Percentiles rank a stretch among this genome's conserved stretches.
phyloP scores from a whole-genome alignment of 2,329 filamentous ascomycete species.

The Apiospora saccharicola region DNA sequence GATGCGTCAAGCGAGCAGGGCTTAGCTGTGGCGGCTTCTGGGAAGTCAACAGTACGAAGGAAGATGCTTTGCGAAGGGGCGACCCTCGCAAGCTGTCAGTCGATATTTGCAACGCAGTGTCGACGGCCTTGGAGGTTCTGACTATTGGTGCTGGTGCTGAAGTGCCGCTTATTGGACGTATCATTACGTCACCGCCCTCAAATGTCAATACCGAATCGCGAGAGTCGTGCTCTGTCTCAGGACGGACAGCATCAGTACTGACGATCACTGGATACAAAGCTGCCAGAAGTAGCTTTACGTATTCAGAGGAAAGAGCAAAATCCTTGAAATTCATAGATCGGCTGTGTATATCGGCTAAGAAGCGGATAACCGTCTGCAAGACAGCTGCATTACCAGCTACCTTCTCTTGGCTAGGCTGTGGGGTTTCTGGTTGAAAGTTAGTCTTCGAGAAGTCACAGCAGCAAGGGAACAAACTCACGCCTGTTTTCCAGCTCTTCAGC shows the following conservation, averaged over 20 bases:
- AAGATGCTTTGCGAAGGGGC: slow-evolving; percentile 80
- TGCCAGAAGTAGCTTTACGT: slow-evolving; percentile 79
- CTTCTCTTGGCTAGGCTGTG: slow-evolving; percentile 54
- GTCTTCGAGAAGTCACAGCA: neutral
- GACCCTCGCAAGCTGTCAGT: slow-evolving; percentile 57
- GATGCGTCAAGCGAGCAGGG: slow-evolving; percentile 67
- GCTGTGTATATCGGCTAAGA: slow-evolving; percentile 80
- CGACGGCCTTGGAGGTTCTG: slow-evolving; percentile 69
- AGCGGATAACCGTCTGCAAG: slow-evolving; percentile 78
- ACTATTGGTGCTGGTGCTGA: slow-evolving; percentile 73
- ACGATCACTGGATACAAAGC: slow-evolving; percentile 89
- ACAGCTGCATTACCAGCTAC: slow-evolving; percentile 68
- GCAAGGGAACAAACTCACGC: slow-evolving; percentile 43
- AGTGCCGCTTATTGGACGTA: slow-evolving; percentile 73
- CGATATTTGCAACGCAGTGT: slow-evolving; percentile 51
- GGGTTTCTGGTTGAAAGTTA: slow-evolving; percentile 44
- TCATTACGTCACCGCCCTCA: slow-evolving; percentile 84
- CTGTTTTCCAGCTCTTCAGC: slow-evolving; percentile 64
- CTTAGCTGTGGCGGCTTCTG: slow-evolving; percentile 68
- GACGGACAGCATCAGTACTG: slow-evolving; percentile 81
- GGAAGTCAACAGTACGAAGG: slow-evolving; percentile 86
- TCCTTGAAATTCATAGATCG: slow-evolving; percentile 82
- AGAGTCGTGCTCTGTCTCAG: slow-evolving; percentile 87
- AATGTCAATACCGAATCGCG: slow-evolving; percentile 83
- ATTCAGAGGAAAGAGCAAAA: slow-evolving; percentile 81